Conservation (phyloP, 805 yeast species). For the Sugiyamaella floridensis region DNA sequence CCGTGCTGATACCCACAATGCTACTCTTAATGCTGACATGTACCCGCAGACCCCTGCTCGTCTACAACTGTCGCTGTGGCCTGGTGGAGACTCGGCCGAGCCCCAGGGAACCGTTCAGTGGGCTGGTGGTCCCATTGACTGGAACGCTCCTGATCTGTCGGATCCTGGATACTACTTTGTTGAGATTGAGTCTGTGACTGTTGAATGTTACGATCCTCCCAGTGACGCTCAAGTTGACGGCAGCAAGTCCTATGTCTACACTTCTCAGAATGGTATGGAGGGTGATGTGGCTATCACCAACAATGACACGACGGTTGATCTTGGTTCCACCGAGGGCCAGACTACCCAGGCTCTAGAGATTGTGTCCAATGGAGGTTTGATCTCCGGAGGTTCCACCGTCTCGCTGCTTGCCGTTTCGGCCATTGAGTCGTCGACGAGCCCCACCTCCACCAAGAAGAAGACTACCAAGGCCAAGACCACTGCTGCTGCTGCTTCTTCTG, state of each 20-base stretch:
- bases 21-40: slow-evolving; percentile 57
- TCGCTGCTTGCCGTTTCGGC: background rate
- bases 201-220: slow-evolving; percentile 73
- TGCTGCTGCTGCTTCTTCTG: no score
- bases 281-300: slow-evolving; percentile 55
- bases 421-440: background rate
- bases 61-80: slow-evolving; percentile 57
- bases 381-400: background rate
- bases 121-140: slow-evolving; percentile 84
- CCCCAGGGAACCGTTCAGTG: slow-evolving; percentile 61
- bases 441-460: no score
- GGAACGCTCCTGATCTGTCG: slow-evolving; percentile 69
- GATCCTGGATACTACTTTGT: slow-evolving; percentile 80
- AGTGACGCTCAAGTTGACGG: slow-evolving; percentile 41
- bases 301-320: slow-evolving; percentile 46
- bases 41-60: slow-evolving; percentile 92
- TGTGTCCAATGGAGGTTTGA: background rate
- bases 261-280: slow-evolving; percentile 38
- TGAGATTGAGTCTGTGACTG: slow-evolving; percentile 49
- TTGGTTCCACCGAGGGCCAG: slow-evolving; percentile 10
- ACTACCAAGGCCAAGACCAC: no score
- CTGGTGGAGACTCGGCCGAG: slow-evolving; percentile 45
- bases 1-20: slow-evolving; percentile 46
- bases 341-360: background rate
- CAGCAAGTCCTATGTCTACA: slow-evolving; percentile 47